Conservation (phyloP, 139 green algal species). For the Nannochloris sp. region DNA sequence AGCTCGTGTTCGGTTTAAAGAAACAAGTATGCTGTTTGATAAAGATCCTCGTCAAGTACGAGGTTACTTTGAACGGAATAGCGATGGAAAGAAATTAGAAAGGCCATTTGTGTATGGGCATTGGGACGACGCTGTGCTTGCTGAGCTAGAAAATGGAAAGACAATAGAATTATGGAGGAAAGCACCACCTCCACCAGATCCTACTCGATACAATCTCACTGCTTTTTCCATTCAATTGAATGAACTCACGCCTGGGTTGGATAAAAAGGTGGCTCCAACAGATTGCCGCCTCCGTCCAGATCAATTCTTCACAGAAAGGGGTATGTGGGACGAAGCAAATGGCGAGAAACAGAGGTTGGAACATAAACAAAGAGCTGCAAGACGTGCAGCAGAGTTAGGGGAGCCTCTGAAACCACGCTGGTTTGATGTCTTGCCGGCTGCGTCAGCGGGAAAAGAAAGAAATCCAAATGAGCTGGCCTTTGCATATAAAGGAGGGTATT, state of each 20-base stretch:
- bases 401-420: constrained; percentile 54
- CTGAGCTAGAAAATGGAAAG: constrained; percentile 19
- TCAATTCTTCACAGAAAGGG: constrained; percentile 55
- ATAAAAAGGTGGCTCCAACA: constrained; percentile 51
- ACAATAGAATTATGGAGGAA: constrained; percentile 45
- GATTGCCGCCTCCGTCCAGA: constrained; percentile 75
- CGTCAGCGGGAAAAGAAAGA: neutral
- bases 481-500: constrained; percentile 64
- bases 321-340: constrained; percentile 59
- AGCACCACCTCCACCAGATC: constrained; percentile 38
- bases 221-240: constrained; percentile 78
- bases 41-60: constrained; percentile 49
- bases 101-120: constrained; percentile 36
- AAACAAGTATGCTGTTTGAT: constrained; percentile 46
- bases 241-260: constrained; percentile 60
- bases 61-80: constrained; percentile 28
- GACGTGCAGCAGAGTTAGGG: constrained; percentile 56
- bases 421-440: constrained; percentile 31
- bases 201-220: constrained; percentile 60
- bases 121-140: constrained; percentile 54
- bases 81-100: constrained; percentile 19
- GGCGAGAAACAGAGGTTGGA: constrained; percentile 79
- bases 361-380: constrained; percentile 71
- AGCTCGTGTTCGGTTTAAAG: constrained; percentile 57
- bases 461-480: neutral